A percentile compares a stretch with the other conserved stretches of the same genome.
Evolutionary conservation across 441 rosid species (phyloP).

Genomic region (Gossypium gossypioides): DNA sequence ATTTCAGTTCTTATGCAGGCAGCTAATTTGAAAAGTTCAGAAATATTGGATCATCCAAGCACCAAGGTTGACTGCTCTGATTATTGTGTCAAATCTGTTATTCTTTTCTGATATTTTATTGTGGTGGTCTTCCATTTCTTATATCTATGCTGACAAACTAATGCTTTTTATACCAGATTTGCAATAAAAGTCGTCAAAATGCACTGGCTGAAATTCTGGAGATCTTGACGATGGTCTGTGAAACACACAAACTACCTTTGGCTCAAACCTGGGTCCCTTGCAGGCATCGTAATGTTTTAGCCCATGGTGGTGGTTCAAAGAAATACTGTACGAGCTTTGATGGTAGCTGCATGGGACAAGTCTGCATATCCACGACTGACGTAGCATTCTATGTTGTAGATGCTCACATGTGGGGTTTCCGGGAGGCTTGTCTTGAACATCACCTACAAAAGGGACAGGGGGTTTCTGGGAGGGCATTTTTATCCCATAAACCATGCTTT

Average conservation of each 20-base stretch:
- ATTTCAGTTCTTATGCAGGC: conserved; percentile 14
- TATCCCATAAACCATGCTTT: conserved; percentile 63
- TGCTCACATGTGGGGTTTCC: conserved; percentile 81
- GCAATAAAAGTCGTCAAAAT: conserved; percentile 76
- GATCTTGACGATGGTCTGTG: conserved; percentile 68
- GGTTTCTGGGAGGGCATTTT: conserved; percentile 75
- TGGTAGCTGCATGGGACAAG: conserved; percentile 75
- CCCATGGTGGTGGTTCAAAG: conserved; percentile 77
- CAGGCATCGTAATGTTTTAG: conserved; percentile 72
- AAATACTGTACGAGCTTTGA: conserved; percentile 78
- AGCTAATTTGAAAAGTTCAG: too few species aligned
- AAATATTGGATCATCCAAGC: too few species aligned
- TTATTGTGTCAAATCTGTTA: too few species aligned
- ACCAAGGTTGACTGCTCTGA: too few species aligned
- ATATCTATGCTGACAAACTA: too few species aligned
- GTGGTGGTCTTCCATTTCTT: too few species aligned
- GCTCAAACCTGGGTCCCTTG: conserved; percentile 98
- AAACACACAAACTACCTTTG: conserved; percentile 70
- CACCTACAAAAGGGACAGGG: conserved; percentile 91
- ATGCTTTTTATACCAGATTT: conserved; percentile 45
- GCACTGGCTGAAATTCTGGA: conserved; percentile 84
- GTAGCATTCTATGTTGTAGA: conserved; percentile 72
- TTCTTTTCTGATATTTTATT: too few species aligned
- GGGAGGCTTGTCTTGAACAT: conserved; percentile 85
- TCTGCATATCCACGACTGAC: conserved; percentile 85